Base-by-base conservation (phyloP, 108 stramenopile genomes). In the Asterionellopsis glacialis region DNA sequence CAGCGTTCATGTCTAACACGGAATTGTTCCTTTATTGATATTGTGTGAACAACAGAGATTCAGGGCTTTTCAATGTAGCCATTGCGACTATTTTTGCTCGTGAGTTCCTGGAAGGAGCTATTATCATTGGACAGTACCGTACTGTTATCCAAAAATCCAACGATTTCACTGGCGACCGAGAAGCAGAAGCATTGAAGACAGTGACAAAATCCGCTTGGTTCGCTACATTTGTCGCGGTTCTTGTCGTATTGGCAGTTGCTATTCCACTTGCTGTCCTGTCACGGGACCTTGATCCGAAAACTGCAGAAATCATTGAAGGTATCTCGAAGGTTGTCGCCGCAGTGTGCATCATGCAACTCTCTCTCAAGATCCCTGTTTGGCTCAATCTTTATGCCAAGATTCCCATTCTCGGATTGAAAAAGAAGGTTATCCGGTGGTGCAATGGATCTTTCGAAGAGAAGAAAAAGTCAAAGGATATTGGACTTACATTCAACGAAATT, bases 21-120 rank as follows among this genome's bases (percentile, higher is more conserved):
- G 33, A 5, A 5, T 33, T 33, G 33, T 33, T 33, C n/a, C 7
- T 33, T 33, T 7, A 33, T 33, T 7, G 2, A 2, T 5, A 33
- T 33, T 7, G 33, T 33, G 2, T 7, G 33, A 47, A 21, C 9
- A 47, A 21, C 9, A 47, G 19, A 19, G 9, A 9, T 9, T 2
- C 2, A 21, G 45, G 6, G 4, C 45, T 75, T 48, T 55, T 71
- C 47, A 56, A 67, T 45, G 59, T 65, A 18, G 69, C 74, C 12
- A 71, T 75, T 26, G 70, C 68, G 59, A 63, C 63, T 27, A 63
- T 63, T 39, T 63, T 63, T 51, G 63, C 63, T n/a, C 28, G 61
- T 26, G 63, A 70, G 38, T 38, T 64, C 55, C 63, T 62, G 0
- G 61, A 62, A 39, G 69, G 40, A 9, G 22, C 23, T 5, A 49